Conservation (phyloP, 1,284 basidiomycete species). For the Cronartium quercuum region DNA sequence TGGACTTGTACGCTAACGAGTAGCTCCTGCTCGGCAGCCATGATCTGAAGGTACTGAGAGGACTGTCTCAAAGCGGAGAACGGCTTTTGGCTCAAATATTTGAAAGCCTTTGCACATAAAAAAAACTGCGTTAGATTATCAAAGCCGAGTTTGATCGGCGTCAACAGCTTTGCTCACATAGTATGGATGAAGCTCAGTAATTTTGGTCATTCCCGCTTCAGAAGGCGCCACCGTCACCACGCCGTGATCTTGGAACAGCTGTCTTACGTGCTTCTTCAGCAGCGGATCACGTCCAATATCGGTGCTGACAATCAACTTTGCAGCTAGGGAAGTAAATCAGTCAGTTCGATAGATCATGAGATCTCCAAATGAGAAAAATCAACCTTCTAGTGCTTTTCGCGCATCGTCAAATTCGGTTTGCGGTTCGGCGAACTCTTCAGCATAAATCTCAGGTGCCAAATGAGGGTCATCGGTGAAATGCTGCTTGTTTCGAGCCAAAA, state of each 20-base stretch:
- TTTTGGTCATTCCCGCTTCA: constrained; percentile 80
- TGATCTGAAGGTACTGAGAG: constrained; percentile 82
- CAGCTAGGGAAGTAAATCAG: constrained; percentile 51
- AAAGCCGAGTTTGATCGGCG: background rate
- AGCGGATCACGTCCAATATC: constrained; percentile 91
- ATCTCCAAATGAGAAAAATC: background rate
- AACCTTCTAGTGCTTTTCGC: constrained; percentile 59
- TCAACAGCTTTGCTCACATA: constrained; percentile 56
- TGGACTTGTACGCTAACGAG: constrained; percentile 71
- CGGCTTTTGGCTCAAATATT: constrained; percentile 81
- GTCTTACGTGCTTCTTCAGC: constrained; percentile 71
- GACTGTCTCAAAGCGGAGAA: constrained; percentile 63
- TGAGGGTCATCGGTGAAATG: constrained; percentile 69
- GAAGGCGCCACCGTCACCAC: constrained; percentile 80
- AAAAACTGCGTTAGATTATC: background rate
- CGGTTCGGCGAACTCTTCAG: constrained; percentile 69
- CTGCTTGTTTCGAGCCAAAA: constrained; percentile 58
- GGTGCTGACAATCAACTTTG: constrained; percentile 76
- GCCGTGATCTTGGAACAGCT: constrained; percentile 69
- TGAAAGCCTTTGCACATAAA: constrained; percentile 67
- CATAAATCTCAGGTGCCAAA: constrained; percentile 63
- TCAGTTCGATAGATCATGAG: background rate
- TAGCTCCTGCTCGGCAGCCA: constrained; percentile 81
- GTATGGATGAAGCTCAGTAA: constrained; percentile 81
- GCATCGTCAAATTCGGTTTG: constrained; percentile 52